Conservation (phyloP, 2,329 filamentous ascomycete species). For the Apiospora arundinis region DNA sequence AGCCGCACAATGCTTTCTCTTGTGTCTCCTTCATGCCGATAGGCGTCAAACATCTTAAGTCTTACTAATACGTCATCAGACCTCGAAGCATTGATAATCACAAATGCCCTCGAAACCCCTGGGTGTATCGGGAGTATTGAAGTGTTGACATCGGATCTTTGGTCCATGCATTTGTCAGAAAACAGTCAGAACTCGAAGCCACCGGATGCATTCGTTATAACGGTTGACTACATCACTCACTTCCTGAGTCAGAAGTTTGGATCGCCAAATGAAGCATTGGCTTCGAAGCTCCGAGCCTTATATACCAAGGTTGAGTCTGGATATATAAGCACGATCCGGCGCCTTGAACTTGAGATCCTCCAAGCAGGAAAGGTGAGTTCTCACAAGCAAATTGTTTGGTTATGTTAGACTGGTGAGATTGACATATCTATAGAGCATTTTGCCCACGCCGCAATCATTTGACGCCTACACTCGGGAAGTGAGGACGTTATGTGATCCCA, state of each 20-base stretch:
- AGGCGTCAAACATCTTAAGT: too few relatives aligned
- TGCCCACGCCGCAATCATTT: conserved; percentile 46
- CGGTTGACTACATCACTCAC: conserved; percentile 45
- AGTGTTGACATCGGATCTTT: conserved; percentile 48
- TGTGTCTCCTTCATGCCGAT: background rate
- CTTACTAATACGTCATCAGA: conserved; percentile 41
- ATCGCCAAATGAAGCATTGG: conserved; percentile 38
- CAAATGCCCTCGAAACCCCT: conserved; percentile 28
- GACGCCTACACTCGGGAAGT: conserved; percentile 50
- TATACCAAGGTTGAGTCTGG: conserved; percentile 44
- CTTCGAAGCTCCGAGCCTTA: conserved; percentile 43
- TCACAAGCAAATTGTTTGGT: background rate
- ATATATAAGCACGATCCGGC: conserved; percentile 49
- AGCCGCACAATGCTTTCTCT: conserved; percentile 27
- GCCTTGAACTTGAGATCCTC: conserved; percentile 58
- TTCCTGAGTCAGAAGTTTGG: conserved; percentile 44
- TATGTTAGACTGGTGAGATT: conserved; percentile 26
- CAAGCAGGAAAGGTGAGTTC: conserved; percentile 56
- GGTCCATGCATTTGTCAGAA: conserved; percentile 48
- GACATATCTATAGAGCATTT: conserved; percentile 41
- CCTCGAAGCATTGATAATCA: conserved; percentile 52
- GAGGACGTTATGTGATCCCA: conserved; percentile 48
- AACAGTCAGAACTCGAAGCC: conserved; percentile 30
- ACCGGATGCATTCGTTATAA: conserved; percentile 43
- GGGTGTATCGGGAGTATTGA: conserved; percentile 7